phyloP scores from a whole-genome alignment of 768 basidiomycete genomes.

The Boletus huronensis region DNA sequence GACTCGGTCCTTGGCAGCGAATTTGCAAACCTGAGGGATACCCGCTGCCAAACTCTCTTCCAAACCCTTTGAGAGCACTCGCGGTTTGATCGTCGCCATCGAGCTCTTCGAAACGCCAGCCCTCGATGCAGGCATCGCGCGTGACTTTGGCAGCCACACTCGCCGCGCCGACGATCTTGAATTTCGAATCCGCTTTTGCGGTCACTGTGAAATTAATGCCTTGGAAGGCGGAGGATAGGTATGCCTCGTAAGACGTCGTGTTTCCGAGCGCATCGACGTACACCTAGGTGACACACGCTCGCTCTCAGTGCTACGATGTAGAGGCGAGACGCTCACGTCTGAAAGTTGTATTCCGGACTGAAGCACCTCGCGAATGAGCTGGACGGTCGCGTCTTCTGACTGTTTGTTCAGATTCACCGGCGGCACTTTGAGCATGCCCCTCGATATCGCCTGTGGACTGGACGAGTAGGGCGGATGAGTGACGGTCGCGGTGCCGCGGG shows the following conservation, averaged over 20 bases:
- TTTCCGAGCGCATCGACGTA: slow-evolving; percentile 95
- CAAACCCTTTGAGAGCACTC: slow-evolving; percentile 27
- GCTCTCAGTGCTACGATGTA: background rate
- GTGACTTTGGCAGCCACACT: slow-evolving; percentile 99
- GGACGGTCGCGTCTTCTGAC: slow-evolving; percentile 84
- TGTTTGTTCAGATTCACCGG: slow-evolving; percentile 87
- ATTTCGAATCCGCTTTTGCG: slow-evolving; percentile 92
- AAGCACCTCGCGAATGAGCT: slow-evolving; percentile 84
- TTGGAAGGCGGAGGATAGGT: slow-evolving; percentile 78
- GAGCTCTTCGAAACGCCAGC: slow-evolving; percentile 78
- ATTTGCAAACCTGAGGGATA: slow-evolving; percentile 74
- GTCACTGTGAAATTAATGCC: slow-evolving; percentile 85
- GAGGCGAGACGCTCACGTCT: slow-evolving; percentile 47
- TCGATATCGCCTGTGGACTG: slow-evolving; percentile 89
- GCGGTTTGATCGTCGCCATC: slow-evolving; percentile 15
- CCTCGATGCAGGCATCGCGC: slow-evolving; percentile 83
- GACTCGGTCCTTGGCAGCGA: background rate
- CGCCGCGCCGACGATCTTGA: slow-evolving; percentile 95
- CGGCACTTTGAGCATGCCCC: slow-evolving; percentile 82
- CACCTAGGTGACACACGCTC: slow-evolving; percentile 45
- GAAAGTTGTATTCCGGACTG: slow-evolving; percentile 74
- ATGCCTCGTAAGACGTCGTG: slow-evolving; percentile 79
- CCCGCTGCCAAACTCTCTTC: slow-evolving; percentile 63
- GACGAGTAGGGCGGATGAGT: slow-evolving; percentile 3
- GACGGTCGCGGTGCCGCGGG: background rate